Evolutionary conservation across 345 rosid genomes (phyloP).

Genomic region (Odontarrhena argentea): DNA sequence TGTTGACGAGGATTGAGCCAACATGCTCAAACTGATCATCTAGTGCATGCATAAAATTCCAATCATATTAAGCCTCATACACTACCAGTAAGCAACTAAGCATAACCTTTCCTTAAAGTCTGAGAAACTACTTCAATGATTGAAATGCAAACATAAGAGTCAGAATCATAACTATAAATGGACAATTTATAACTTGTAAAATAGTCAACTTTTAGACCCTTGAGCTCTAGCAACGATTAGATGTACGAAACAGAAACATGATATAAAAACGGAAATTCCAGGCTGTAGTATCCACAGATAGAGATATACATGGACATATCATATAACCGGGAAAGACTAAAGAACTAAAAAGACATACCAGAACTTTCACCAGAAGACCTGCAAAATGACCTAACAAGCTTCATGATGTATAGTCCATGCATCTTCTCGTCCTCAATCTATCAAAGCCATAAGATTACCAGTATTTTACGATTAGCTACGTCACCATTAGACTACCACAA

Average conservation of each 20-base stretch:
- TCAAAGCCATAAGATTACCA: conserved; percentile 30
- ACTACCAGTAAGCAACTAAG: background rate
- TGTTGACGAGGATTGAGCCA: conserved; percentile 86
- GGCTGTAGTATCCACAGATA: background rate
- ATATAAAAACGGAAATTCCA: background rate
- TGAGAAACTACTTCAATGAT: background rate
- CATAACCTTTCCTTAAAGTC: background rate
- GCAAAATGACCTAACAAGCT: conserved; percentile 90
- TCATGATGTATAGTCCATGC: conserved; percentile 75
- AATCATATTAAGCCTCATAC: background rate
- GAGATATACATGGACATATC: background rate
- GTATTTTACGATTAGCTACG: conserved; percentile 6
- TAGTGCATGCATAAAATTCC: conserved; percentile 32
- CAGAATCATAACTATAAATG: background rate
- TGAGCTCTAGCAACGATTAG: background rate
- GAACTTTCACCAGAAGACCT: conserved; percentile 58
- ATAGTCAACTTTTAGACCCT: background rate
- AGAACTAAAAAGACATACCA: conserved; percentile 44
- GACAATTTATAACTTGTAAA: background rate
- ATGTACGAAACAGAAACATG: conserved; percentile 4
- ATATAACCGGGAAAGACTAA: background rate
- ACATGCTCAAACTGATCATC: conserved; percentile 94
- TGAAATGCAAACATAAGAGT: background rate
- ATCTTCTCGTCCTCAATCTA: conserved; percentile 74
- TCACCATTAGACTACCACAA: conserved; percentile 12